Base-by-base conservation (phyloP, 805 yeast species). In the Saccharomycopsis malanga region DNA sequence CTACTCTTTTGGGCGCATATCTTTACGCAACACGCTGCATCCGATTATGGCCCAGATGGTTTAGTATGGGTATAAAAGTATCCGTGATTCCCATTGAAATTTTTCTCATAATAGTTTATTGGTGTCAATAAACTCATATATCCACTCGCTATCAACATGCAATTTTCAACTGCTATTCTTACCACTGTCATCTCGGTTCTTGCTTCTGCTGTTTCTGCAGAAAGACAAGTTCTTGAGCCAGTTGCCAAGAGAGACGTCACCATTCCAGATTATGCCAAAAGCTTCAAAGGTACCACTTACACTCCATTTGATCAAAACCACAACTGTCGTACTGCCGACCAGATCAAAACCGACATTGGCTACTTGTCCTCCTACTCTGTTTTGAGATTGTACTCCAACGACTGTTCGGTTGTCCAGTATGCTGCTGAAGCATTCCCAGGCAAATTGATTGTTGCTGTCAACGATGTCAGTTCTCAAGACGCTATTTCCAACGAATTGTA, bases 321-420 rank as follows among this genome's bases (percentile, higher is more conserved):
- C 49, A 59, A 69, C 29, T 80, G 87, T 65, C 79, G 80, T 62
- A 61, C 73, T 37, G 60, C 73, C 1, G 60, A 61, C 47, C 64
- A 69, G 39, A 73, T 80, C 48, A 63, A 70, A 27, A 53, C 65
- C 40, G 86, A 80, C 54, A 58, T 80, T 42, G 60, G 60, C 29
- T 53, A 56, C 54, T 67, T 80, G 46, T 46, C 70, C 15, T 67
- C 64, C 37, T 78, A 66, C 58, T 72, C 70, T 36, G 44, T 77
- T 53, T 76, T 80, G 57, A 69, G 87, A 63, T 65, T 80, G 34
- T 80, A 80, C 61, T 73, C 78, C 40, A 78, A 81, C 43, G 86
- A 79, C 61, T 80, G 87, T 62, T 64, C 70, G 41, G 74, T 76
- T 49, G 71, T 80, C 48, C 70, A 75, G 45, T 69, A 72, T 53